These are phyloP conservation scores for Neoboletus brunneissimus DNA, from an alignment of 768 basidiomycete species.

Conservation along the genomic window DNA sequence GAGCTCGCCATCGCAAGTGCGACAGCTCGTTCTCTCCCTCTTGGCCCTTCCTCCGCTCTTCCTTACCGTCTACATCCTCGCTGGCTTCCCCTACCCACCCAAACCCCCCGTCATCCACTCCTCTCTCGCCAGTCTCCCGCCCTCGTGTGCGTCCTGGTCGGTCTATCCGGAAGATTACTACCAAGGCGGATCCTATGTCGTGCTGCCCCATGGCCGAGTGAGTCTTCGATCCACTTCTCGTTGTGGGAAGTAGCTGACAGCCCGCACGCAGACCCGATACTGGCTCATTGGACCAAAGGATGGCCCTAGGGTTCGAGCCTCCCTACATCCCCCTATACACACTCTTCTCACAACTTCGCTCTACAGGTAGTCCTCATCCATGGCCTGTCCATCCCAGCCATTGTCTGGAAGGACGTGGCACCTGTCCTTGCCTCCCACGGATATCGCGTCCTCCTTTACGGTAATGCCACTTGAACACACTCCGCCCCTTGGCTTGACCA, in stretches of 20 bases:
- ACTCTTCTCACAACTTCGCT: conserved; percentile 1
- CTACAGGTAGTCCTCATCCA: conserved; percentile 71
- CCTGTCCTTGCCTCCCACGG: conserved; percentile 60
- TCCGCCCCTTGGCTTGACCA: not conserved
- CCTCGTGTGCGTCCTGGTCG: conserved; percentile 54
- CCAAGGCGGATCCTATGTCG: conserved; percentile 55
- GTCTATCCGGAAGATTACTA: conserved; percentile 75
- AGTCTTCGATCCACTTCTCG: conserved; percentile 17
- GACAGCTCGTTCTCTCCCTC: conserved; percentile 38
- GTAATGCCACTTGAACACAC: conserved; percentile 33
- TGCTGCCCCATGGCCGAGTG: conserved; percentile 64
- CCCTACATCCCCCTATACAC: not conserved
- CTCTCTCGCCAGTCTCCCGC: conserved; percentile 60
- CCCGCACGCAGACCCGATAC: conserved; percentile 55
- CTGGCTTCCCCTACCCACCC: conserved; percentile 64
- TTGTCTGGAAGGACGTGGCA: conserved; percentile 76
- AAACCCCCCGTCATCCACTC: conserved; percentile 47
- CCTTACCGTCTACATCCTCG: conserved; percentile 57
- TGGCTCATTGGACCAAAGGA: conserved; percentile 73
- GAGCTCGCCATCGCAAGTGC: conserved; percentile 9
- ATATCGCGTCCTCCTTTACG: conserved; percentile 74
- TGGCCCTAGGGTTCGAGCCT: conserved; percentile 55
- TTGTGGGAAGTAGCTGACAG: not conserved
- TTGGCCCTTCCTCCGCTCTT: conserved; percentile 60
- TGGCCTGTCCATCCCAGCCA: conserved; percentile 72